These are phyloP conservation scores for Fusarium piperis DNA, from an alignment of 2,329 filamentous ascomycete species.

Conservation along the genomic window DNA sequence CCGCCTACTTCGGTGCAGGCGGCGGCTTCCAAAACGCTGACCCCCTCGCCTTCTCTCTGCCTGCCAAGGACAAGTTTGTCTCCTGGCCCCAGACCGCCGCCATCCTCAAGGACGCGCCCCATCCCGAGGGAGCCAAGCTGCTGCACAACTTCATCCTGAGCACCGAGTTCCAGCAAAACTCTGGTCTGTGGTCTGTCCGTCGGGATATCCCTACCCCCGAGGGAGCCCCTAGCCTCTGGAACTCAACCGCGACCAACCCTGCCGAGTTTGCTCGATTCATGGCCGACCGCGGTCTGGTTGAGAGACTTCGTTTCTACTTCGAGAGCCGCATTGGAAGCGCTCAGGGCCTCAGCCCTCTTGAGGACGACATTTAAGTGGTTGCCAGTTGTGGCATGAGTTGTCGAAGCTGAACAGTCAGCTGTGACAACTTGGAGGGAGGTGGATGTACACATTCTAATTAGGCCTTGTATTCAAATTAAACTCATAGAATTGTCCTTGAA, in stretches of 20 bases:
- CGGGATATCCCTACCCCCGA: constrained; percentile 45
- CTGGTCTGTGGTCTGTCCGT: constrained; percentile 47
- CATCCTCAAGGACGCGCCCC: constrained; percentile 59
- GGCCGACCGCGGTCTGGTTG: constrained; percentile 52
- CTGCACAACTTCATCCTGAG: constrained; percentile 58
- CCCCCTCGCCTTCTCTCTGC: constrained; percentile 42
- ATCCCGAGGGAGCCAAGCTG: constrained; percentile 61
- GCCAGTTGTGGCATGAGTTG: not conserved
- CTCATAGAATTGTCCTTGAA: not conserved
- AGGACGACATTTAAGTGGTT: constrained; percentile 35
- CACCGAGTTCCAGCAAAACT: constrained; percentile 49
- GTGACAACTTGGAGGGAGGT: not conserved
- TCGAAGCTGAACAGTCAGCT: not conserved
- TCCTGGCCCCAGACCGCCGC: constrained; percentile 60
- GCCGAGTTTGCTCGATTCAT: constrained; percentile 53
- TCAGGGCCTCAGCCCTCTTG: constrained; percentile 52
- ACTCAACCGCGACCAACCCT: constrained; percentile 45
- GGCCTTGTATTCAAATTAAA: not conserved
- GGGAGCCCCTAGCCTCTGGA: constrained; percentile 37
- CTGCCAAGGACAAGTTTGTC: constrained; percentile 53
- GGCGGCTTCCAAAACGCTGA: constrained; percentile 25
- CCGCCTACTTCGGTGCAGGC: constrained; percentile 48
- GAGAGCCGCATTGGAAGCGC: constrained; percentile 54
- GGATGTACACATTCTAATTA: not conserved
- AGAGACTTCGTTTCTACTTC: constrained; percentile 54